Percentiles rank a stretch among this genome's conserved stretches.
Conservation (phyloP, 129 eudicot species). For the Rutidosis leptorrhynchoides region DNA sequence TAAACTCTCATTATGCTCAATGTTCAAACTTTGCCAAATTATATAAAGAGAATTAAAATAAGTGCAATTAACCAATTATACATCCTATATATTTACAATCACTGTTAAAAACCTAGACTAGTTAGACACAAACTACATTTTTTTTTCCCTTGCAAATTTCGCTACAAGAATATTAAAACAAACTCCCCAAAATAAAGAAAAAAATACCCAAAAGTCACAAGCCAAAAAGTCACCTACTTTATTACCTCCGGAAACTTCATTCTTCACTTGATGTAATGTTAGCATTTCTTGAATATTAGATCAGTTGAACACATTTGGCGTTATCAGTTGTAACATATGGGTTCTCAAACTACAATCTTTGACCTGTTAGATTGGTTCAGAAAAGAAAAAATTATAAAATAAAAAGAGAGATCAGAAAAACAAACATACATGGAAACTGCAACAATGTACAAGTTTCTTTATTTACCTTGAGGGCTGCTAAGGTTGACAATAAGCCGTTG, state of each 20-base stretch:
- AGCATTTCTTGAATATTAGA: slow-evolving; percentile 44
- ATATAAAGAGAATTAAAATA: slow-evolving; percentile 22
- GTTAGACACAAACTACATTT: slow-evolving; percentile 40
- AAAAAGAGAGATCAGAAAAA: not conserved
- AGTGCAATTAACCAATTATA: slow-evolving; percentile 38
- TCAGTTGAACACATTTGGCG: slow-evolving; percentile 51
- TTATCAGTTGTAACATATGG: slow-evolving; percentile 70
- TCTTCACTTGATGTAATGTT: slow-evolving; percentile 48
- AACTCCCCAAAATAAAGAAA: slow-evolving; percentile 27
- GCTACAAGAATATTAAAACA: slow-evolving; percentile 8
- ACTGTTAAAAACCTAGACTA: slow-evolving; percentile 30
- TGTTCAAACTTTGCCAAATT: slow-evolving; percentile 34
- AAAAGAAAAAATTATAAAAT: not conserved
- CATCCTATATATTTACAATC: slow-evolving; percentile 40
- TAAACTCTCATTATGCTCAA: slow-evolving; percentile 28
- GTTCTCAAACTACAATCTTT: slow-evolving; percentile 92
- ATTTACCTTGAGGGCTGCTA: slow-evolving; percentile 75
- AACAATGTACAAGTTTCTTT: not conserved
- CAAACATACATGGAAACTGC: not conserved
- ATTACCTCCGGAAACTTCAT: slow-evolving; percentile 33
- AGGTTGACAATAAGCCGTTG: slow-evolving; percentile 61
- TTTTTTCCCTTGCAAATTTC: slow-evolving; percentile 27
- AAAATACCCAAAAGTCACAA: slow-evolving; percentile 31
- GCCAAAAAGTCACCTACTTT: slow-evolving; percentile 40
- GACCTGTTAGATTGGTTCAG: slow-evolving; percentile 45